Evolutionary conservation across 2,329 filamentous ascomycete species (phyloP), one percentile per base, ranked within the genome.

Genomic region (Venturia nashicola): DNA sequence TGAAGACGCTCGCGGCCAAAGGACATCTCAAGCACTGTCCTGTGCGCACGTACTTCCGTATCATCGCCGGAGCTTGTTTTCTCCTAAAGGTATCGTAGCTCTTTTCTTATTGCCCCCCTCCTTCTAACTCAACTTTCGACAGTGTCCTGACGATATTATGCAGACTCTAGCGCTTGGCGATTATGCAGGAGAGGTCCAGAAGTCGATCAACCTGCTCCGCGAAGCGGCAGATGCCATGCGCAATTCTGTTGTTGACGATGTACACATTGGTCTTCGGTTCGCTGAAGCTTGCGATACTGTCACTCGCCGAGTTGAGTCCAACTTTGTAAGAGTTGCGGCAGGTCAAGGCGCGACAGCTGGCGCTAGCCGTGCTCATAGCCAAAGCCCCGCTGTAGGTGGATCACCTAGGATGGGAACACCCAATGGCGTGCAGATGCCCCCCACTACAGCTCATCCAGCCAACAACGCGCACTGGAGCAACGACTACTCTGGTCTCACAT

Each of bases 51-150:
- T 93, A 93, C 73, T 92, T 94, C 76, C 85, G 90, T 64, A 93
- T 94, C 72, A 90, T 93, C 67, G 90, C 86, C 65, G 89, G 90
- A 4, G 88, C 89, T 67, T 92, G 93, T 83, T 92, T 94, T 70
- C 75, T 94, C 20, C 82, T 94, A 61, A 94, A 87, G 73, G 79
- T 80, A 73, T 61, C 71, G 65, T n/a, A 36, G 6, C 23, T 36
- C n/a, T 59, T 46, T 64, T 44, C 42, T 46, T 59, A 43, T 6
- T 36, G 42, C 40, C 46, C 46, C 44, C 36, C 51, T 46, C 14
- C 60, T 51, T 48, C 60, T 62, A 14, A 62, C 42, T 39, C 14
- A 18, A 42, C n/a, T 2, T 32, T n/a, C 27, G 20, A 27, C 11
- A 55, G 44, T 23, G 12, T 55, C 32, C 23, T 39, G 48, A 57